Base-by-base conservation (phyloP, 2,329 filamentous ascomycete species). In the Bipolaris zeicola region DNA sequence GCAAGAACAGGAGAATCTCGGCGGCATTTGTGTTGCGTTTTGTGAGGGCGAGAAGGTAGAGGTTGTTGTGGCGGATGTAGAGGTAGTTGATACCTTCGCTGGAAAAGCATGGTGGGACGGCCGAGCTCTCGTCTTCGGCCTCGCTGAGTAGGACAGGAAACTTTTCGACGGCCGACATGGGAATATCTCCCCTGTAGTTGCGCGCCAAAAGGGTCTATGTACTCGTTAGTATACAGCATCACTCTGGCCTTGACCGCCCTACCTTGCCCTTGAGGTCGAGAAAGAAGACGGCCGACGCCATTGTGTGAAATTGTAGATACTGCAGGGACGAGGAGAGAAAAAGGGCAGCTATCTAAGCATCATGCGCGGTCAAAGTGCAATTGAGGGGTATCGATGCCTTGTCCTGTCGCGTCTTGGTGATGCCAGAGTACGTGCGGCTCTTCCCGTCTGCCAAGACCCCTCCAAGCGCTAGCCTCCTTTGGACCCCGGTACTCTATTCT, bases 261-360 rank as follows among this genome's bases (percentile, higher is more conserved):
- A 96, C 92, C 90, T 99, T 99, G 91, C 95, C 95, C 92, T 99
- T 99, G 68, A 99, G 85, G 79, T 99, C 95, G 72, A 99, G 89
- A 78, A 99, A 99, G 86, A 99, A 99, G 73, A 99, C 77, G 64
- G 95, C 95, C 59, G 95, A 99, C 69, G 95, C 95, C 95, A 99
- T 99, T 76, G 69, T 83, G 61, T 20, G 44, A 20, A 37, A 48
- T 2, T 37, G 7, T 24, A 11, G 8, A 13, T 50, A 45, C 1
- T 46, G 0, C 33, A 14, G 14, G 38, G 37, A 16, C 37, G n/a
- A 36, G 26, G 13, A 50, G 2, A 38, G 10, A 6, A 34, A 49
- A 24, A 22, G 31, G 43, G 18, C 20, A 48, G 48, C 53, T 60
- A 63, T 22, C 42, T 42, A 22, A 20, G 57, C 61, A 61, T 63